Evolutionary conservation across 2,329 filamentous ascomycete species (phyloP), one percentile per base, ranked within the genome.

Genomic region (Emmonsiellopsis sp.): DNA sequence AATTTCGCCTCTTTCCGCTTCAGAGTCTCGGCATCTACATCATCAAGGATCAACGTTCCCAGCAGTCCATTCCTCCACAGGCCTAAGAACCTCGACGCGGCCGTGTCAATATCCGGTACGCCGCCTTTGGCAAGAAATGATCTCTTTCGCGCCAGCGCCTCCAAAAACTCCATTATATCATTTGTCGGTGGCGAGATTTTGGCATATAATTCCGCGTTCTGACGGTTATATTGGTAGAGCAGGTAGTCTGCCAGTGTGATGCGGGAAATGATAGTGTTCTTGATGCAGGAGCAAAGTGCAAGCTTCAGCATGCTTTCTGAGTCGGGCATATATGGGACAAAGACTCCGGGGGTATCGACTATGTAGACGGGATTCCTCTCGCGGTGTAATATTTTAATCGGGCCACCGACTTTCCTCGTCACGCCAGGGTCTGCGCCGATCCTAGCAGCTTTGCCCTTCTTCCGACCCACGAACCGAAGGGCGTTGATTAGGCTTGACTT

Each of bases 401-500:
- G 83, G 4, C 82, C 87, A 14, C 83, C 82, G 42, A 98, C 81
- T 68, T 90, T 94, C 56, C 93, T 80, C 53, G 93, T 98, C 5
- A 97, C 79, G 43, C 93, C 93, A 2, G 93, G 91, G 63, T 96
- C 85, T 9, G 86, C 84, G 8, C 93, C 93, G 1, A 91, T 96
- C 57, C 76, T 78, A 39, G 91, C 88, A 1, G 84, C 91, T 67
- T 92, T 94, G n/a, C 62, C 65, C 55, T 68, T 70, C 31, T 13
- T 45, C 17, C 77, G 77, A 48, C 60, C 77, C 74, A 51, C 76
- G 31, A 32, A 51, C 13, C 93, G 85, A 48, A 97, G 78, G 13
- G 84, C 81, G 68, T 98, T 98, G 42, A 98, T 81, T n/a, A 98
- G 77, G 1, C 91, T 90, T 46, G 88, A 95, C 72, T 98, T 98